phyloP scores from a whole-genome alignment of 108 stramenopile species.

The Epipyxis sp. region DNA sequence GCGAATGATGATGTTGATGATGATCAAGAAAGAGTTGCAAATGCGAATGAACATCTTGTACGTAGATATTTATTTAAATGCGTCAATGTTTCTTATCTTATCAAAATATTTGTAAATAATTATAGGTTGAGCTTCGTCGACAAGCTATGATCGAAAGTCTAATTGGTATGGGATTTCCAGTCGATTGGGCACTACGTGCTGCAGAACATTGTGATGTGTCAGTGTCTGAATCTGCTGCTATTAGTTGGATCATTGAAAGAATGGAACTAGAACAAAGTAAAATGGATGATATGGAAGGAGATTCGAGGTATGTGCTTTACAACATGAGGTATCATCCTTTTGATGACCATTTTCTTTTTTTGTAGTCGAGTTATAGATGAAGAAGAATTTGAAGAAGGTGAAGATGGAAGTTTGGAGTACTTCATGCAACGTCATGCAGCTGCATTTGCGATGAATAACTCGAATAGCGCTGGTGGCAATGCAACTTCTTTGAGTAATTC shows the following conservation, averaged over 20 bases:
- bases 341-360: too few species aligned
- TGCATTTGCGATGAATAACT: too few species aligned
- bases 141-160: constrained; percentile 49
- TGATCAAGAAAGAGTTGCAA: too few species aligned
- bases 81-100: too few species aligned
- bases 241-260: constrained; percentile 55
- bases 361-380: constrained; percentile 7
- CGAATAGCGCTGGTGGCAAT: too few species aligned
- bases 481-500: too few species aligned
- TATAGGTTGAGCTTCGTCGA: constrained; percentile 36
- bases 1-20: neutral
- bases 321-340: neutral
- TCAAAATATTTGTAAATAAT: too few species aligned
- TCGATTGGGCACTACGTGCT: constrained; percentile 53
- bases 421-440: neutral
- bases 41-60: too few species aligned
- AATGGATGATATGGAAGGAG: neutral
- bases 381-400: constrained; percentile 2
- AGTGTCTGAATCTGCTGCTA: constrained; percentile 51
- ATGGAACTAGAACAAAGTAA: constrained; percentile 45
- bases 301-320: neutral
- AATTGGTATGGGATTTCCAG: constrained; percentile 49
- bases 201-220: constrained; percentile 38
- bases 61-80: too few species aligned
- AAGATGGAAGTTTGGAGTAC: neutral